These are phyloP conservation scores for Thermothelomyces thermophilus DNA, from an alignment of 2,329 filamentous ascomycete species.

Conservation along the genomic window DNA sequence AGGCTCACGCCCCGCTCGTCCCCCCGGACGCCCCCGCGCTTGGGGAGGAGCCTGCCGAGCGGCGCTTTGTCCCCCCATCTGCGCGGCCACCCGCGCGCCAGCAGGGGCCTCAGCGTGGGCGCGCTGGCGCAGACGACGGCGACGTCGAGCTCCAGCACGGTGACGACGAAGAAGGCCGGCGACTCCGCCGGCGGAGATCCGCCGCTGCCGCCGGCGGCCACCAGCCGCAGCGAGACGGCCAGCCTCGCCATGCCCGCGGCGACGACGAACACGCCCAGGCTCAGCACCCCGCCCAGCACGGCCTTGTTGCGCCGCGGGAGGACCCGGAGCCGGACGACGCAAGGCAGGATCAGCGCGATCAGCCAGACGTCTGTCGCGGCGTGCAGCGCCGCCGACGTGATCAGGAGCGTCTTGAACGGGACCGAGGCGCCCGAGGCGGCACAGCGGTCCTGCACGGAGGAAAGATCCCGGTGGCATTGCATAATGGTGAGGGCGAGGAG, in stretches of 20 bases:
- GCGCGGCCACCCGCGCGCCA: slow-evolving; percentile 27
- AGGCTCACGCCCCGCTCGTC: slow-evolving; percentile 25
- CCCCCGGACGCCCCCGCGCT: not conserved
- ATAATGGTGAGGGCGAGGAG: slow-evolving; percentile 29
- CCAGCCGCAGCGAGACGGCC: not conserved
- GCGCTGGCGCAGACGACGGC: slow-evolving; percentile 33
- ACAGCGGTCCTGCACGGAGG: too few species aligned
- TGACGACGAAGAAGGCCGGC: slow-evolving; percentile 32
- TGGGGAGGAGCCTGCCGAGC: slow-evolving; percentile 15
- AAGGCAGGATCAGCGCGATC: slow-evolving; percentile 38
- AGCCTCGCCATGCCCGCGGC: slow-evolving; percentile 19
- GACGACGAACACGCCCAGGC: slow-evolving; percentile 37
- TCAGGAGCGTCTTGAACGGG: slow-evolving; percentile 36
- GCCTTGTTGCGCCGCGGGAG: slow-evolving; percentile 38
- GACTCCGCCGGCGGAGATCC: not conserved
- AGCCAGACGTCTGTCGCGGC: slow-evolving; percentile 42
- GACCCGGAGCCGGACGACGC: slow-evolving; percentile 32
- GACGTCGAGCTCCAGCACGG: slow-evolving; percentile 32
- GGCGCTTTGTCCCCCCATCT: not conserved
- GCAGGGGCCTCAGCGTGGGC: slow-evolving; percentile 29
- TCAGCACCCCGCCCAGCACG: slow-evolving; percentile 38
- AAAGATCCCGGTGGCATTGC: not conserved
- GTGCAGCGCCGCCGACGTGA: slow-evolving; percentile 39
- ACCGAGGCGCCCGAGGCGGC: slow-evolving; percentile 28
- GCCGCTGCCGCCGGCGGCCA: slow-evolving; percentile 16